Evolutionary conservation across 2,329 filamentous ascomycete genomes (phyloP).

Genomic region (Fusarium chaquense): DNA sequence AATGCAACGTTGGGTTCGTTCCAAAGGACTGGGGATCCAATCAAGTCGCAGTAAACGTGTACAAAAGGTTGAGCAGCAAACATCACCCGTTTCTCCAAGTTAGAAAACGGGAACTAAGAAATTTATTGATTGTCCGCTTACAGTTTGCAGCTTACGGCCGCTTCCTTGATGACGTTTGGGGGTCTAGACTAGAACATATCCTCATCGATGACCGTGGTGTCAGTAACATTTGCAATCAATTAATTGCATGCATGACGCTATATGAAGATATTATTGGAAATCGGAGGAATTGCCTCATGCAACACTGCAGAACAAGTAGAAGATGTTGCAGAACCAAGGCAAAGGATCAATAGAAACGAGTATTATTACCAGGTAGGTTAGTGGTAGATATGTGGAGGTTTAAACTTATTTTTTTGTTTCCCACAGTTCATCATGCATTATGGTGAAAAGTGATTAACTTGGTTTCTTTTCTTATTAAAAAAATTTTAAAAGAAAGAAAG

Average conservation of each 20-base stretch:
- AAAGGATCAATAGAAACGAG: slow-evolving; percentile 9
- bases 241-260: slow-evolving; percentile 6
- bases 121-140: slow-evolving; percentile 10
- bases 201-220: slow-evolving; percentile 24
- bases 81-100: slow-evolving; percentile 1
- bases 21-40: slow-evolving; percentile 15
- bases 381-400: slow-evolving; percentile 1
- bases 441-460: neutral
- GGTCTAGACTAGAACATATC: slow-evolving; percentile 1
- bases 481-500: no score
- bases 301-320: slow-evolving; percentile 16
- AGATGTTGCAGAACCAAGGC: slow-evolving; percentile 23
- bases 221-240: slow-evolving; percentile 16
- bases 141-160: neutral
- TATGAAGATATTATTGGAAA: slow-evolving; percentile 16
- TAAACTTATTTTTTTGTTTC: neutral
- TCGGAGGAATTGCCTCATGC: slow-evolving; percentile 9
- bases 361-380: neutral
- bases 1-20: slow-evolving; percentile 24
- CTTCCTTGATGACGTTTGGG: neutral
- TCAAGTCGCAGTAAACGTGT: slow-evolving; percentile 10
- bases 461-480: no score
- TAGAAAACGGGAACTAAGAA: slow-evolving; percentile 19
- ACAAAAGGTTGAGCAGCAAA: neutral
- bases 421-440: slow-evolving; percentile 6